These are phyloP conservation scores for Leccinum fibrillosum DNA, from an alignment of 768 basidiomycete genomes.

Conservation along the genomic window DNA sequence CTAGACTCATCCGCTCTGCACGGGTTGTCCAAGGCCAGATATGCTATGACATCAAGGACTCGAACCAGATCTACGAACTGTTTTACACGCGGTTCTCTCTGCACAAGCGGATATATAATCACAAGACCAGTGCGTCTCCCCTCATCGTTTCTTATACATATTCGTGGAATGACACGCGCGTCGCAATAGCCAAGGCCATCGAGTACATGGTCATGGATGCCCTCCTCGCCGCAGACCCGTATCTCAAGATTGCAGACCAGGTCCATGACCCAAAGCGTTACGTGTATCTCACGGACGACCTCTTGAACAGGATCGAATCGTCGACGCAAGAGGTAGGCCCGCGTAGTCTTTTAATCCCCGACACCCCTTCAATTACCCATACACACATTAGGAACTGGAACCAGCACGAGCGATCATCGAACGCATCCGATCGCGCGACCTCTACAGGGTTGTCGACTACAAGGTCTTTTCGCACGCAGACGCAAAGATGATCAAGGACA, in stretches of 20 bases:
- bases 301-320: conserved; percentile 57
- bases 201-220: conserved; percentile 86
- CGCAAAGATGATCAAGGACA: conserved; percentile 21
- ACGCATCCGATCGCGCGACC: conserved; percentile 57
- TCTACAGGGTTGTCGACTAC: conserved; percentile 70
- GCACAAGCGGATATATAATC: conserved; percentile 82
- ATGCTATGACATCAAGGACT: conserved; percentile 81
- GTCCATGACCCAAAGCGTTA: conserved; percentile 59
- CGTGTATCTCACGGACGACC: conserved; percentile 64
- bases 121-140: conserved; percentile 53
- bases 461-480: conserved; percentile 43
- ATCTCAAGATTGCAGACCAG: conserved; percentile 55
- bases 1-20: conserved; percentile 68
- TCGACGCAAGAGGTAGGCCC: conserved; percentile 34
- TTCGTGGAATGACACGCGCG: background rate
- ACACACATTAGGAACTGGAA: conserved; percentile 48
- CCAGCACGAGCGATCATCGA: conserved; percentile 57
- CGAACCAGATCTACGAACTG: conserved; percentile 70
- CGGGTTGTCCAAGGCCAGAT: conserved; percentile 73
- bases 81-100: conserved; percentile 72
- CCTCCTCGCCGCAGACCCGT: conserved; percentile 63
- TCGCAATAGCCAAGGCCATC: conserved; percentile 58
- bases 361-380: too few species aligned
- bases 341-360: too few species aligned
- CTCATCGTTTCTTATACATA: too few species aligned